These are phyloP conservation scores for Boletus huronensis DNA, from an alignment of 768 basidiomycete genomes.

Conservation along the genomic window DNA sequence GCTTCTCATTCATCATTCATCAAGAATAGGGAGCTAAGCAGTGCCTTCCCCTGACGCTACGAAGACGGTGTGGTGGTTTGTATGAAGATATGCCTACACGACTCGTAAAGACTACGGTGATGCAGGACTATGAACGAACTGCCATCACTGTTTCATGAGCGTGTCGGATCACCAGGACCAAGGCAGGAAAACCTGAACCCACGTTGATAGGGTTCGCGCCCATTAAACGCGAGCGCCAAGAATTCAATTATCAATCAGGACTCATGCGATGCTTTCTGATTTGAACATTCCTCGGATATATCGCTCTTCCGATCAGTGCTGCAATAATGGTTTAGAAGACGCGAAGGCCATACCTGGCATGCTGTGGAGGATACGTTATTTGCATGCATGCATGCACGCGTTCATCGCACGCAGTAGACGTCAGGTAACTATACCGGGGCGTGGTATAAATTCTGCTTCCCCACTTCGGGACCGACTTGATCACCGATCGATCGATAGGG, in stretches of 20 bases:
- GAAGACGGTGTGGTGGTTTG: background rate
- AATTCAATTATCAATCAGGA: background rate
- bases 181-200: background rate
- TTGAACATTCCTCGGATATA: constrained; percentile 10
- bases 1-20: background rate
- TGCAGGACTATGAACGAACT: background rate
- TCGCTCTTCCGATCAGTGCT: background rate
- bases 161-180: constrained; percentile 1
- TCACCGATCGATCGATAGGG: constrained; percentile 4
- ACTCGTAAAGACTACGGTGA: background rate
- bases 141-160: background rate
- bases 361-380: constrained; percentile 3
- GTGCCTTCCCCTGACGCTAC: background rate
- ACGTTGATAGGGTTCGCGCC: constrained; percentile 7
- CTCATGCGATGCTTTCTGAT: background rate
- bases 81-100: background rate
- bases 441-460: background rate
- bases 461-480: constrained; percentile 4
- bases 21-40: background rate
- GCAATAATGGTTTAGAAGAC: background rate
- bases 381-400: background rate
- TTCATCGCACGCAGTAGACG: background rate
- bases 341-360: background rate
- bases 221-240: constrained; percentile 7
- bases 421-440: background rate